Evolutionary conservation across 129 eudicot genomes (phyloP).

Genomic region (Chrysanthemum lavandulifolium): DNA sequence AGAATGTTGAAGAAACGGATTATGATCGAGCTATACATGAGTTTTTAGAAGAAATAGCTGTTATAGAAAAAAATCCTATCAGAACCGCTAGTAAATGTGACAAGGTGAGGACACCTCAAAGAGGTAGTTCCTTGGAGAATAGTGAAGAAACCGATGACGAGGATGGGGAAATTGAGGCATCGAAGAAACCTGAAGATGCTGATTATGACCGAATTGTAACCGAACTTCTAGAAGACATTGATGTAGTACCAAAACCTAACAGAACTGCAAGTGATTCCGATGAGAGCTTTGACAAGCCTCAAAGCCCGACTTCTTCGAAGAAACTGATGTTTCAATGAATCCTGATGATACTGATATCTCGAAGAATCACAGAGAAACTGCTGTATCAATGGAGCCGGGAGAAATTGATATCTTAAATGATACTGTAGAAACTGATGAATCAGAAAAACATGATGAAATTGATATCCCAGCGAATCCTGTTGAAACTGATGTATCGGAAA

Average conservation of each 20-base stretch:
- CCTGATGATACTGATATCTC: neutral
- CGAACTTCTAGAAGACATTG: neutral
- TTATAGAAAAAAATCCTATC: slow-evolving; percentile 19
- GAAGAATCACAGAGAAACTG: no score
- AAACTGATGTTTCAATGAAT: neutral
- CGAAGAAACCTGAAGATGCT: slow-evolving; percentile 1
- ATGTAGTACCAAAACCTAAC: neutral
- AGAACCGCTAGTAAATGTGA: slow-evolving; percentile 1
- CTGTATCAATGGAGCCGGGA: neutral
- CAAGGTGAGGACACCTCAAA: neutral
- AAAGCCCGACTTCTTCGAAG: neutral
- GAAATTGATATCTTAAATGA: neutral
- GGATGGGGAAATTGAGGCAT: neutral
- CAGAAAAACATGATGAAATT: neutral
- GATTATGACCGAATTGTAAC: neutral
- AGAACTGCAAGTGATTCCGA: neutral
- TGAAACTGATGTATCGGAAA: neutral
- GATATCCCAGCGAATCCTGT: neutral
- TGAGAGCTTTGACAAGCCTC: neutral
- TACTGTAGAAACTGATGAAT: neutral
- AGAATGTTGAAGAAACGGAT: neutral
- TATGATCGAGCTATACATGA: neutral
- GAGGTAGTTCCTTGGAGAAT: neutral
- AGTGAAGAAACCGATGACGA: no score
- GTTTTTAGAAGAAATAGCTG: neutral